A percentile compares a stretch with the other conserved stretches of the same genome.
Conservation (phyloP, 1,284 basidiomycete genomes). For the Coniophora puteana region DNA sequence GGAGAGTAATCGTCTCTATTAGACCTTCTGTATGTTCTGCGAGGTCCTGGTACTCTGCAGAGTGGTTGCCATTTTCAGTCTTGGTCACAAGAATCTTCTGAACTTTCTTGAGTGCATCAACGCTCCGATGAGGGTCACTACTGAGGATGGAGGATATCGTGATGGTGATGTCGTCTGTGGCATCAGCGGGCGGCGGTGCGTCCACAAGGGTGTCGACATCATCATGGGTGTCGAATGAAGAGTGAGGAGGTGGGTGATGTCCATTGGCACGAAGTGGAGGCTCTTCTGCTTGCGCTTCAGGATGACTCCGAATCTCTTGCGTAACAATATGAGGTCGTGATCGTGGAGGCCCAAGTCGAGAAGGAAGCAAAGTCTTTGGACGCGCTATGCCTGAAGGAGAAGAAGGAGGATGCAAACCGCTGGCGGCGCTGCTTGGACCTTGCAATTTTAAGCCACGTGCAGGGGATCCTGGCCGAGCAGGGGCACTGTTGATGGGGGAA, state of each 20-base stretch:
- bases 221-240: conserved; percentile 13
- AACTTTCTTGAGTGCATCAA: conserved; percentile 92
- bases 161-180: conserved; percentile 62
- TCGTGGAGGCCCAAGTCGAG: conserved; percentile 62
- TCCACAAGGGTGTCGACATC: conserved; percentile 26
- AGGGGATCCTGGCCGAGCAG: conserved; percentile 48
- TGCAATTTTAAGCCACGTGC: conserved; percentile 24
- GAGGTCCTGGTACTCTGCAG: conserved; percentile 68
- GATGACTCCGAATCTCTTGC: conserved; percentile 2
- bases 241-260: no score
- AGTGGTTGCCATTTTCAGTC: conserved; percentile 67
- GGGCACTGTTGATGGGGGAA: conserved; percentile 16
- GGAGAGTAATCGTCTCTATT: conserved; percentile 82
- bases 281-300: conserved; percentile 4
- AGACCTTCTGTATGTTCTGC: conserved; percentile 84
- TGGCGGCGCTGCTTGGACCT: conserved; percentile 24
- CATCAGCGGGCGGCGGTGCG: conserved; percentile 17
- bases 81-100: conserved; percentile 77
- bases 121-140: conserved; percentile 80
- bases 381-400: conserved; percentile 45
- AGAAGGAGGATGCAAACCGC: conserved; percentile 35
- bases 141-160: conserved; percentile 83
- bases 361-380: conserved; percentile 66
- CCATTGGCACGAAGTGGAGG: conserved; percentile 18
- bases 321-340: conserved; percentile 26